Conservation (phyloP, 805 yeast genomes). For the Vanderwaltozyma polyspora region DNA sequence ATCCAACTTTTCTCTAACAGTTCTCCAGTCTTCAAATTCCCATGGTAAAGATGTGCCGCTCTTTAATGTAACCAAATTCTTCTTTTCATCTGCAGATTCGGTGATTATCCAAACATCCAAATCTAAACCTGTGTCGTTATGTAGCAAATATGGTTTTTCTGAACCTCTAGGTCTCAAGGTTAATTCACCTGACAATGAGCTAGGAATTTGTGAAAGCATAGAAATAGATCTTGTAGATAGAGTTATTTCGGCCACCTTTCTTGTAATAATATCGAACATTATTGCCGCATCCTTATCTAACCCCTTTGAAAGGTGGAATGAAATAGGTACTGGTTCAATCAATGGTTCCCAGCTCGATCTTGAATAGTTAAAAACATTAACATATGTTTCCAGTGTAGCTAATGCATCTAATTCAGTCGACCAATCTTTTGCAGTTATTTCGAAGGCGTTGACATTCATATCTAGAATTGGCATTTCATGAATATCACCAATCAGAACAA, state of each 20-base stretch:
- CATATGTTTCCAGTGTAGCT: constrained; percentile 48
- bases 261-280: constrained; percentile 59
- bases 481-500: constrained; percentile 80
- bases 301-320: constrained; percentile 51
- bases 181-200: constrained; percentile 42
- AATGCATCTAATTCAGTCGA: constrained; percentile 69
- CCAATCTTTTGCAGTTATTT: constrained; percentile 67
- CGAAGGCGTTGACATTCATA: constrained; percentile 60
- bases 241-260: constrained; percentile 67
- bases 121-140: constrained; percentile 77
- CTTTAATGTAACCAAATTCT: constrained; percentile 28
- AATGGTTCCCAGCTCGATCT: constrained; percentile 93
- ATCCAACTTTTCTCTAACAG: constrained; percentile 66
- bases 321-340: constrained; percentile 77
- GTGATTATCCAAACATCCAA: constrained; percentile 74
- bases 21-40: constrained; percentile 93
- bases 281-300: constrained; percentile 36
- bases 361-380: constrained; percentile 78
- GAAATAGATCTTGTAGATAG: constrained; percentile 75
- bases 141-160: constrained; percentile 68
- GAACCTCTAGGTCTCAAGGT: constrained; percentile 58
- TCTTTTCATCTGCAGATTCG: constrained; percentile 21
- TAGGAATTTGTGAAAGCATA: constrained; percentile 55
- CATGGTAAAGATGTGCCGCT: constrained; percentile 53
- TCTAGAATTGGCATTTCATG: constrained; percentile 85